Evolutionary conservation across 768 basidiomycete genomes (phyloP).

Genomic region (Trametes elegans): DNA sequence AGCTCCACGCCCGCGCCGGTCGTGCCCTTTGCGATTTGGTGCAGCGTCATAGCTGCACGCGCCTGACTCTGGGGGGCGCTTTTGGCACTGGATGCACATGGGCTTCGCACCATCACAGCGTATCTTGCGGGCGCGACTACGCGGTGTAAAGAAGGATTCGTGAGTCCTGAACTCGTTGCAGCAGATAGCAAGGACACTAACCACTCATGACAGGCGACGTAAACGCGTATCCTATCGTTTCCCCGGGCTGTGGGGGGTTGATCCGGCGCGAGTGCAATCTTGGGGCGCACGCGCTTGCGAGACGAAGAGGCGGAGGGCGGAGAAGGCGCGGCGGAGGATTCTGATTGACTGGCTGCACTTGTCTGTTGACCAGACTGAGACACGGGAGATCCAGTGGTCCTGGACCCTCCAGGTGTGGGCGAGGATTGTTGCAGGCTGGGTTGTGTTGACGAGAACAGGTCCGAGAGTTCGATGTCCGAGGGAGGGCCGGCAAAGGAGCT

Average conservation of each 20-base stretch:
- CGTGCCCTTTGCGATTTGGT: slow-evolving; percentile 8
- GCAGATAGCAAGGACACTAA: slow-evolving; percentile 29
- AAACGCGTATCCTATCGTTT: slow-evolving; percentile 69
- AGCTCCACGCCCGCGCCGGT: not conserved
- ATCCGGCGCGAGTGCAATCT: slow-evolving; percentile 65
- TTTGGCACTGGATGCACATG: slow-evolving; percentile 13
- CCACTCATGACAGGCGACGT: slow-evolving; percentile 79
- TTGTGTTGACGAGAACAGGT: too few species aligned
- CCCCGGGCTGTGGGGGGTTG: slow-evolving; percentile 81
- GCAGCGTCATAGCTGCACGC: slow-evolving; percentile 16
- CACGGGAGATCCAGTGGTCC: too few species aligned
- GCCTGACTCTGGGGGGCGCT: slow-evolving; percentile 1
- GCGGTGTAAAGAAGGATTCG: not conserved
- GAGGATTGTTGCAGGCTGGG: too few species aligned
- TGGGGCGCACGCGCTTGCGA: slow-evolving; percentile 34
- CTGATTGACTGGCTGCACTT: too few species aligned
- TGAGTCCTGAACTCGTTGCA: not conserved
- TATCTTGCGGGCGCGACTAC: slow-evolving; percentile 12
- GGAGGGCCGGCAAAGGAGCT: not conserved
- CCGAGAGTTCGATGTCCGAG: too few species aligned
- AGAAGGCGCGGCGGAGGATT: not conserved
- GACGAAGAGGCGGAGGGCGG: not conserved
- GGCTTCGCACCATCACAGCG: slow-evolving; percentile 18
- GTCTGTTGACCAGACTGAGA: too few species aligned
- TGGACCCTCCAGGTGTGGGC: too few species aligned